A percentile compares a stretch with the other conserved stretches of the same genome.
These are phyloP conservation scores for Edaphochlamys debaryana DNA, from an alignment of 139 green algal species.

Conservation along the genomic window DNA sequence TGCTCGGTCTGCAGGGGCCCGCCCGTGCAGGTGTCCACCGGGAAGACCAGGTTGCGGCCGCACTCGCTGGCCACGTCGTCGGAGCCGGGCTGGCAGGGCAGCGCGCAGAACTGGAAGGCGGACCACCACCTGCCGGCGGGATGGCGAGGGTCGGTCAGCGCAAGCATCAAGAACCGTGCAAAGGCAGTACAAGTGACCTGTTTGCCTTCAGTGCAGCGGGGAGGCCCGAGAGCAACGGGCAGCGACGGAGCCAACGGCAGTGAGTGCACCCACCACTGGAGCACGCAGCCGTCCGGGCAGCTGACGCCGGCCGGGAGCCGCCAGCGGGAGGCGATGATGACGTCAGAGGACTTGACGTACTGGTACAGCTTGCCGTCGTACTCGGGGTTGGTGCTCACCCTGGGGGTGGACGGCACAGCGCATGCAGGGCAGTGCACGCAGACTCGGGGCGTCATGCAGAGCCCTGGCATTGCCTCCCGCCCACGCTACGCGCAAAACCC, in stretches of 20 bases:
- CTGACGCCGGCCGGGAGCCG: constrained; percentile 17
- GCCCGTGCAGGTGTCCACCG: background rate
- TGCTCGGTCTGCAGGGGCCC: constrained; percentile 15
- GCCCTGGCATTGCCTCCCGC: no score
- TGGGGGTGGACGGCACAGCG: no score
- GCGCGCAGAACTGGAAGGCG: constrained; percentile 43
- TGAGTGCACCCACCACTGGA: constrained; percentile 19
- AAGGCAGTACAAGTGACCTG: no score
- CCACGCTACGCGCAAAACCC: no score
- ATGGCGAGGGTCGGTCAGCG: no score
- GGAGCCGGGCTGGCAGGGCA: constrained; percentile 8
- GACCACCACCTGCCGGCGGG: constrained; percentile 45
- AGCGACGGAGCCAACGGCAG: background rate
- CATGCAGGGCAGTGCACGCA: no score
- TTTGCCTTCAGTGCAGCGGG: no score
- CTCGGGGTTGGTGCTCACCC: background rate
- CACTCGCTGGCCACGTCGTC: constrained; percentile 40
- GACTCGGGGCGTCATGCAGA: no score
- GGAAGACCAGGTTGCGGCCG: background rate
- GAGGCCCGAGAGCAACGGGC: background rate
- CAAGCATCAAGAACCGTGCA: background rate
- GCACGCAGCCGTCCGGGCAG: constrained; percentile 35
- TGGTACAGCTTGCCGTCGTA: constrained; percentile 33
- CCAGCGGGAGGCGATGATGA: no score
- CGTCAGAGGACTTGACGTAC: no score